These are phyloP conservation scores for Eucalyptus virginea DNA, from an alignment of 345 rosid genomes.

Conservation along the genomic window DNA sequence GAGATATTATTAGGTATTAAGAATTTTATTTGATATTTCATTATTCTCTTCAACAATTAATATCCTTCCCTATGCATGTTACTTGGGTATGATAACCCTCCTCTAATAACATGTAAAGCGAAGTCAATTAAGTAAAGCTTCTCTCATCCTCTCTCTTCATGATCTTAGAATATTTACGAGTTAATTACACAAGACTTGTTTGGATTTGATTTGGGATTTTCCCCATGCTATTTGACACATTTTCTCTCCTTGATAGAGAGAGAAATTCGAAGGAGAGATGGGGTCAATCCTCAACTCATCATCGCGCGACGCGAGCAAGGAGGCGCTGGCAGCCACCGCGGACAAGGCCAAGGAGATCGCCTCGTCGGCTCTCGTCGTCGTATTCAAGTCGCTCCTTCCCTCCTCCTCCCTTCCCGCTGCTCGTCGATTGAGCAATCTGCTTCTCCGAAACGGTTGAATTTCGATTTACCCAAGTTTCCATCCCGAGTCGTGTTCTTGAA, in stretches of 20 bases:
- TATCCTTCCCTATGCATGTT: too few species aligned
- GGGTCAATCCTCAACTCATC: background rate
- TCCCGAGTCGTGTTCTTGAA: background rate
- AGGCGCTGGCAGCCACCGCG: conserved; percentile 29
- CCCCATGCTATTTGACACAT: background rate
- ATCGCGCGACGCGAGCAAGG: conserved; percentile 20
- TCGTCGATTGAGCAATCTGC: background rate
- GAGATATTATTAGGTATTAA: too few species aligned
- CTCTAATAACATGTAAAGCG: too few species aligned
- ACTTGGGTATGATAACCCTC: too few species aligned
- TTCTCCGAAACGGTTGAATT: background rate
- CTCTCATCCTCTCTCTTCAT: too few species aligned
- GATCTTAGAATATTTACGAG: too few species aligned
- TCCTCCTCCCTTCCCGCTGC: background rate
- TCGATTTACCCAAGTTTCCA: too few species aligned
- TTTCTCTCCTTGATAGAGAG: background rate
- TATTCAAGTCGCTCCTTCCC: conserved; percentile 29
- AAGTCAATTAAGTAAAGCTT: too few species aligned
- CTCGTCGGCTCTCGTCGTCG: conserved; percentile 37
- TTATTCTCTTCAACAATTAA: too few species aligned
- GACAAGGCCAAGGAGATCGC: conserved; percentile 45
- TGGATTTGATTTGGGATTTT: too few species aligned
- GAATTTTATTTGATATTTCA: too few species aligned
- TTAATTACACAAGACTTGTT: too few species aligned
- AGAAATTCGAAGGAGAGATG: background rate